These are phyloP conservation scores for Pythium biforme DNA, from an alignment of 352 stramenopile genomes.

Conservation along the genomic window DNA sequence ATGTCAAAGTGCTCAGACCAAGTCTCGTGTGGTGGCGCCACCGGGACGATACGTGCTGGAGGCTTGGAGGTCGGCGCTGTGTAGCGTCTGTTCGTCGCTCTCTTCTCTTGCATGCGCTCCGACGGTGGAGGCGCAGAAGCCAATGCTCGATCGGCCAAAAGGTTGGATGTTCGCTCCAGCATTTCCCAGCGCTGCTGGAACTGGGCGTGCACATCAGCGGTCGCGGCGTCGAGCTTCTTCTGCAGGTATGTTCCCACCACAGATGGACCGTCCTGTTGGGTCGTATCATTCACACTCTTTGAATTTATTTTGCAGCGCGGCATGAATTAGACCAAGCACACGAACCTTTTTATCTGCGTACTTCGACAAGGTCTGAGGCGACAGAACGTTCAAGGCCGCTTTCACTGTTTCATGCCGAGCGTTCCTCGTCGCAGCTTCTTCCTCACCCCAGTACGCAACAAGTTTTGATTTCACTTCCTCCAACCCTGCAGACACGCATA, in stretches of 20 bases:
- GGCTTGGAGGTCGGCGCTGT: not conserved
- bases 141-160: slow-evolving; percentile 20
- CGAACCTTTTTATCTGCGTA: slow-evolving; percentile 39
- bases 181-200: slow-evolving; percentile 38
- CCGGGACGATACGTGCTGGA: slow-evolving; percentile 14
- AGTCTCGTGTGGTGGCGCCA: slow-evolving; percentile 9
- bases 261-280: slow-evolving; percentile 1
- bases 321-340: not conserved
- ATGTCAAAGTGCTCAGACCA: slow-evolving; percentile 37
- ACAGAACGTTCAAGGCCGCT: slow-evolving; percentile 37
- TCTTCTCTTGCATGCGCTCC: slow-evolving; percentile 7
- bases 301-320: not conserved
- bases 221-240: slow-evolving; percentile 44
- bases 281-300: not conserved
- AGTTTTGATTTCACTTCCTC: slow-evolving; percentile 35
- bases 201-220: slow-evolving; percentile 31
- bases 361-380: slow-evolving; percentile 37
- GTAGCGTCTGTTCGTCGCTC: not conserved
- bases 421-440: slow-evolving; percentile 29
- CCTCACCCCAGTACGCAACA: slow-evolving; percentile 31
- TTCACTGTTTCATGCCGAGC: slow-evolving; percentile 30
- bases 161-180: slow-evolving; percentile 24
- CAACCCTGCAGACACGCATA: slow-evolving; percentile 25
- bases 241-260: slow-evolving; percentile 33
- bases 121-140: not conserved